Evolutionary conservation across 2,329 filamentous ascomycete genomes (phyloP).

Genomic region (Neonectria coccinea): DNA sequence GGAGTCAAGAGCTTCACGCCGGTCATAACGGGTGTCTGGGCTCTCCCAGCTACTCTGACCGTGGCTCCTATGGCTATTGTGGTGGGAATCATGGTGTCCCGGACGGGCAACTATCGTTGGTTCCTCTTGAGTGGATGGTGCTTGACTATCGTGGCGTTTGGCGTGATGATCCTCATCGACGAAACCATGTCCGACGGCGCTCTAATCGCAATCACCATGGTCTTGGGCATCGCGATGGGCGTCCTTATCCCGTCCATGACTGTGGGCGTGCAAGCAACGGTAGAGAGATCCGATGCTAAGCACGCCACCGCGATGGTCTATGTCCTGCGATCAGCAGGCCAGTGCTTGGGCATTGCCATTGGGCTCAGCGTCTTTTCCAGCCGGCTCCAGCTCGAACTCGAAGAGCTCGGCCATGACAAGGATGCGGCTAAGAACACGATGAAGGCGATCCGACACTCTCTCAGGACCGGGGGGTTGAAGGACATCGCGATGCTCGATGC

Average conservation of each 20-base stretch:
- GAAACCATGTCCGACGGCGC: slow-evolving; percentile 60
- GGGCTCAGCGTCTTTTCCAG: slow-evolving; percentile 44
- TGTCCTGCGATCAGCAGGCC: slow-evolving; percentile 43
- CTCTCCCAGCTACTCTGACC: slow-evolving; percentile 71
- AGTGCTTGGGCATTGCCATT: slow-evolving; percentile 46
- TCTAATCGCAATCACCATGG: slow-evolving; percentile 72
- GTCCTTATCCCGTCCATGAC: slow-evolving; percentile 74
- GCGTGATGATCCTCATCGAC: slow-evolving; percentile 63
- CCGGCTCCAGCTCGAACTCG: slow-evolving; percentile 33
- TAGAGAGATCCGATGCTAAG: slow-evolving; percentile 32
- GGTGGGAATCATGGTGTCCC: slow-evolving; percentile 65
- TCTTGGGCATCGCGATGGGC: slow-evolving; percentile 71
- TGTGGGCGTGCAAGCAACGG: slow-evolving; percentile 70
- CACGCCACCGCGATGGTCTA: slow-evolving; percentile 45
- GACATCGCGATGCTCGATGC: slow-evolving; percentile 25
- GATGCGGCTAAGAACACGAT: slow-evolving; percentile 33
- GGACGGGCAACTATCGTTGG: slow-evolving; percentile 70
- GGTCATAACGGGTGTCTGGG: slow-evolving; percentile 55
- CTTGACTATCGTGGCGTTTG: slow-evolving; percentile 68
- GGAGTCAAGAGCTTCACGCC: slow-evolving; percentile 39
- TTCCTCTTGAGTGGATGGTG: slow-evolving; percentile 72
- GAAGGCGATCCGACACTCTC: slow-evolving; percentile 39
- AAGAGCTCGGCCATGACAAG: slow-evolving; percentile 20
- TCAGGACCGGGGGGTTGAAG: slow-evolving; percentile 29
- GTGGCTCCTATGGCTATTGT: slow-evolving; percentile 71